A percentile compares a stretch with the other conserved stretches of the same genome.
Conservation (phyloP, 257 asterid genomes). For the Scutellaria minor region DNA sequence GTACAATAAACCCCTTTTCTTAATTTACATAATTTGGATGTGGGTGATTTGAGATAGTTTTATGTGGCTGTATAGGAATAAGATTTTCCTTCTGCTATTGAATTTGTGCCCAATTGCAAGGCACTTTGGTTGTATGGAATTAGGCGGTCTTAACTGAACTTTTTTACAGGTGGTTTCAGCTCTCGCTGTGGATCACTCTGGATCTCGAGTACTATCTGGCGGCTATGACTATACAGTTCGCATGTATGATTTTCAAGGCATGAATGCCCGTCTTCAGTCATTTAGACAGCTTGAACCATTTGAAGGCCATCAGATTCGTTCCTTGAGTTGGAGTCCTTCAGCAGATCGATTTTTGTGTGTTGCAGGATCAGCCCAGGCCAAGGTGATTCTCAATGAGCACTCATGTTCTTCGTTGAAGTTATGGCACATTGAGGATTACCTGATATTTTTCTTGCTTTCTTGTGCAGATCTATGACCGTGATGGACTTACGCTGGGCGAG, state of each 20-base stretch:
- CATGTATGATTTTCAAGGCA: conserved; percentile 98
- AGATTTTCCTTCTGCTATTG: background rate
- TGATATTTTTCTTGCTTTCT: conserved; percentile 31
- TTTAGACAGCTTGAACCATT: conserved; percentile 94
- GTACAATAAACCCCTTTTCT: background rate
- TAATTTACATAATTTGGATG: background rate
- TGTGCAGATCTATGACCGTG: conserved; percentile 90
- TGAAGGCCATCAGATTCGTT: conserved; percentile 98
- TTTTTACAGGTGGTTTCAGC: conserved; percentile 82
- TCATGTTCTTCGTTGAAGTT: conserved; percentile 23
- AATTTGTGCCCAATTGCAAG: background rate
- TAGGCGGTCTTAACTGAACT: conserved; percentile 7
- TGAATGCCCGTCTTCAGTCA: conserved; percentile 94
- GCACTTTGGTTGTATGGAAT: conserved; percentile 15
- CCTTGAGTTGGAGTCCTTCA: conserved; percentile 98
- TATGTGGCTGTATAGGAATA: background rate
- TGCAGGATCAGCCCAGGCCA: conserved; percentile 98
- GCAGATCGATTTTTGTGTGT: conserved; percentile 91
- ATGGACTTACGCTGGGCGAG: conserved; percentile 93
- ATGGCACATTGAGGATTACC: conserved; percentile 23
- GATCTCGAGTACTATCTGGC: conserved; percentile 93
- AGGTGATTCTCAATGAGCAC: conserved; percentile 51
- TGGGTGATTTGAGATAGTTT: background rate
- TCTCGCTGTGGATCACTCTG: conserved; percentile 90
- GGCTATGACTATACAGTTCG: conserved; percentile 91